phyloP scores from a whole-genome alignment of 352 stramenopile genomes.

The Peronospora farinosa region DNA sequence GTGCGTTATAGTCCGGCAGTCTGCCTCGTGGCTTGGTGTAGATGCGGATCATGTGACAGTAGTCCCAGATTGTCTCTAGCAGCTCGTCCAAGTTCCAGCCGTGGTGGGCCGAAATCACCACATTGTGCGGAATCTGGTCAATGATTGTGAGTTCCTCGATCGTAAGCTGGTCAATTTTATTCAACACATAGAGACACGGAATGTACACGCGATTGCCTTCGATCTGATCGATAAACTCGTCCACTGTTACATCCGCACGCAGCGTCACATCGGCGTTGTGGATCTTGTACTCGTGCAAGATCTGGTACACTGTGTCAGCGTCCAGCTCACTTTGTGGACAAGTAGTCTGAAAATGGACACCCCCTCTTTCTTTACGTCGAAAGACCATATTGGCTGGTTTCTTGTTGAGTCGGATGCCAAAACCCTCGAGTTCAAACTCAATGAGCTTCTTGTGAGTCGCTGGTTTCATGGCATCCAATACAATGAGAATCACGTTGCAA shows the following conservation, averaged over 20 bases:
- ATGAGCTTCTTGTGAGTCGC: conserved; percentile 98
- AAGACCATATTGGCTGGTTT: conserved; percentile 94
- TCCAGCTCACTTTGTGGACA: conserved; percentile 90
- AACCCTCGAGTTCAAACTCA: conserved; percentile 96
- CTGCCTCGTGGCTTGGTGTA: conserved; percentile 97
- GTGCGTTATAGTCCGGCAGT: conserved; percentile 94
- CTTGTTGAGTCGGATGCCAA: conserved; percentile 99
- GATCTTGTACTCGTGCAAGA: conserved; percentile 98
- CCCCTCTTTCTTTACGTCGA: conserved; percentile 94
- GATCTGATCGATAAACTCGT: conserved; percentile 99
- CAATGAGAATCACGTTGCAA: conserved; percentile 98
- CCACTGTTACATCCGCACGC: conserved; percentile 92
- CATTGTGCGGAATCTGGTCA: conserved; percentile 97
- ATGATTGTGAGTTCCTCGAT: conserved; percentile 99
- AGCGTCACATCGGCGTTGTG: conserved; percentile 96
- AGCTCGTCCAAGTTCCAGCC: conserved; percentile 98
- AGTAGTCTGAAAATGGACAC: conserved; percentile 95
- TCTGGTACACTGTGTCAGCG: conserved; percentile 89
- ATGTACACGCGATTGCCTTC: conserved; percentile 98
- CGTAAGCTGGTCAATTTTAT: conserved; percentile 99
- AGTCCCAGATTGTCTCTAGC: conserved; percentile 97
- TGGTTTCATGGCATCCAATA: conserved; percentile 95
- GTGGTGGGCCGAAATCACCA: conserved; percentile 95
- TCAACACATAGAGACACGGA: conserved; percentile 97
- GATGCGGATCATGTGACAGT: conserved; percentile 96